Percentiles rank a stretch among this genome's conserved stretches.
Conservation (phyloP, 1,284 basidiomycete species). For the Lentinus polychrous region DNA sequence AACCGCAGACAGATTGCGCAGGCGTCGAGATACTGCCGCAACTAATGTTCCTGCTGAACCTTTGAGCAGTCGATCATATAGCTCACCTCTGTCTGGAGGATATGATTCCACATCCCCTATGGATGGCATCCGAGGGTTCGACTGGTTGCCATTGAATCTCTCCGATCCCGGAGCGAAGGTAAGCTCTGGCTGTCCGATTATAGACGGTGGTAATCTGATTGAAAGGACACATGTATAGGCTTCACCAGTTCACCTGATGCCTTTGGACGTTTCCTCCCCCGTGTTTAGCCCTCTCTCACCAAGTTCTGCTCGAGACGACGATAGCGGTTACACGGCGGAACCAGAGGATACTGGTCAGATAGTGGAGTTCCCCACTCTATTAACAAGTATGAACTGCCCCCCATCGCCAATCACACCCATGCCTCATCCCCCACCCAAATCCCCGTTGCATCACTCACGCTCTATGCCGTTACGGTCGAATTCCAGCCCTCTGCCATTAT, state of each 20-base stretch:
- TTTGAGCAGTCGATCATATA: too few relatives aligned
- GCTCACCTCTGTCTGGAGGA: slow-evolving; percentile 4
- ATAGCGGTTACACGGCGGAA: not conserved
- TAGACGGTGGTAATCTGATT: not conserved
- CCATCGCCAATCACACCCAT: slow-evolving; percentile 39
- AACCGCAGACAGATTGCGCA: slow-evolving; percentile 26
- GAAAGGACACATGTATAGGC: not conserved
- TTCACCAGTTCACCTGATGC: slow-evolving; percentile 1
- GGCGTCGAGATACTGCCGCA: not conserved
- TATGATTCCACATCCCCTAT: slow-evolving; percentile 11
- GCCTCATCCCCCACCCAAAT: slow-evolving; percentile 28
- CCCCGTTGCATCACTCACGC: slow-evolving; percentile 10
- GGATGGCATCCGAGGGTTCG: slow-evolving; percentile 15
- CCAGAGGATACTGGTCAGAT: slow-evolving; percentile 7
- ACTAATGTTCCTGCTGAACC: too few relatives aligned
- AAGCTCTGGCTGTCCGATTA: slow-evolving; percentile 11
- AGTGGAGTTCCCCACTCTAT: slow-evolving; percentile 13
- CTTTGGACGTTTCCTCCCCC: slow-evolving; percentile 5
- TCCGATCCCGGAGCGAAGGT: slow-evolving; percentile 14
- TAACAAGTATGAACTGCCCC: slow-evolving; percentile 22
- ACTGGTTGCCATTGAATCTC: slow-evolving; percentile 16
- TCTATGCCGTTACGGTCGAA: not conserved
- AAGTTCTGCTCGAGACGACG: not conserved
- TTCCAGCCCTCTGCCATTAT: slow-evolving; percentile 11
- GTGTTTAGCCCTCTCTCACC: slow-evolving; percentile 4